Conservation (phyloP, 2,329 filamentous ascomycete species). For the Penicillium sp. region DNA sequence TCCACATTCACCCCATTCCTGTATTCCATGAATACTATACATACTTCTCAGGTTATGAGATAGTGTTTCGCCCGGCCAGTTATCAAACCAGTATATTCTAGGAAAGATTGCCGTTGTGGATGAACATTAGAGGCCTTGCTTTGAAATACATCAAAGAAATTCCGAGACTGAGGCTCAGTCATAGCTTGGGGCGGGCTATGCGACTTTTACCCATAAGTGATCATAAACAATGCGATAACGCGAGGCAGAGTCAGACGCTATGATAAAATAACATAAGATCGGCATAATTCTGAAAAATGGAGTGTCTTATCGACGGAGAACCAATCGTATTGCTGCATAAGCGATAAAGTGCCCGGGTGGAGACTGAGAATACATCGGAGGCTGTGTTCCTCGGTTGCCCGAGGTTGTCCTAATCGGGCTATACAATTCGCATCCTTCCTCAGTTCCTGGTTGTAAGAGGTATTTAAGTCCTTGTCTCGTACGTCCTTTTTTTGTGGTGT, state of each 20-base stretch:
- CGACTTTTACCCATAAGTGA: not conserved
- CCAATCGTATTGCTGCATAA: not conserved
- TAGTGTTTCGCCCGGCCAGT: not conserved
- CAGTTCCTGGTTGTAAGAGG: not conserved
- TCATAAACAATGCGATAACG: not conserved
- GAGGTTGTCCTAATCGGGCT: not conserved
- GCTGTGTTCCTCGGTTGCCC: not conserved
- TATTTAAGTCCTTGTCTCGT: not conserved
- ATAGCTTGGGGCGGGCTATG: not conserved
- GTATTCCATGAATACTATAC: not conserved
- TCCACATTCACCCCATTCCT: not conserved
- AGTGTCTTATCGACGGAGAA: not conserved
- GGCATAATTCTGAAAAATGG: not conserved
- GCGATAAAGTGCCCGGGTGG: not conserved
- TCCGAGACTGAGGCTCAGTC: not conserved
- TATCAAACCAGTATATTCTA: not conserved
- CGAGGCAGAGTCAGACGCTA: not conserved
- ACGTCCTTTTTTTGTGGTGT: not conserved
- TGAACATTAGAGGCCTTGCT: not conserved
- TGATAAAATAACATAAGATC: not conserved
- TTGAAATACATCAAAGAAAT: not conserved
- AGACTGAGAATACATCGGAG: not conserved
- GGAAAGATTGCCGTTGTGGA: not conserved
- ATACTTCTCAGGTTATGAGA: not conserved
- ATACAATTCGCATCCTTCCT: not conserved